These are phyloP conservation scores for Paraphoma chrysanthemicola DNA, from an alignment of 2,329 filamentous ascomycete species.

Conservation along the genomic window DNA sequence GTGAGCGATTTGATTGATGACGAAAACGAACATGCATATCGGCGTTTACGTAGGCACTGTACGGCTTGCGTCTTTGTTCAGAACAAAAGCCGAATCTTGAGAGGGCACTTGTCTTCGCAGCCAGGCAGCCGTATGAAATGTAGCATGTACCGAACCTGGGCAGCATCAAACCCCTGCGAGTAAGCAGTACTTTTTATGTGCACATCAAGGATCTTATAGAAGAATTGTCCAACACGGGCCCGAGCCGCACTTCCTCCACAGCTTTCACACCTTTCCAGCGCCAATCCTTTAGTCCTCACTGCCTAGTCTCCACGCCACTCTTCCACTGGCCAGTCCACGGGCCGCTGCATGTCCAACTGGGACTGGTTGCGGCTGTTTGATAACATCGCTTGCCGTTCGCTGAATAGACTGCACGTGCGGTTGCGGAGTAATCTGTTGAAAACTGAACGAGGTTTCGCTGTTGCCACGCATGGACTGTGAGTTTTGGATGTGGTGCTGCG, in stretches of 20 bases:
- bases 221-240: neutral
- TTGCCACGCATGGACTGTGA: conserved; percentile 25
- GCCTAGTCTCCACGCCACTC: conserved; percentile 46
- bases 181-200: no score
- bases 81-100: neutral
- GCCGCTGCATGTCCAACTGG: conserved; percentile 24
- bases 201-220: neutral
- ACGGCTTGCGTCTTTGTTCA: neutral
- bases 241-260: neutral
- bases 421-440: conserved; percentile 14
- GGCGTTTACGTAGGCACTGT: conserved; percentile 1
- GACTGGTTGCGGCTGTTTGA: conserved; percentile 35
- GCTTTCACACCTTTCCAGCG: no score
- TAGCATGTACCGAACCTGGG: neutral
- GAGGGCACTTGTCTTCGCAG: neutral
- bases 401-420: conserved; percentile 18
- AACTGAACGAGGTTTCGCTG: conserved; percentile 27
- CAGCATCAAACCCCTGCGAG: neutral
- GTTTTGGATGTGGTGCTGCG: conserved; percentile 28
- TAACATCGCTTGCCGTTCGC: conserved; percentile 36
- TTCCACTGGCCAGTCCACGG: conserved; percentile 15
- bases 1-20: conserved; percentile 6
- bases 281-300: conserved; percentile 28
- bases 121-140: no score
- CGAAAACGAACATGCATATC: conserved; percentile 1